Evolutionary conservation across 2,329 filamentous ascomycete species (phyloP).

Genomic region (Ophiostoma triangulosporum): DNA sequence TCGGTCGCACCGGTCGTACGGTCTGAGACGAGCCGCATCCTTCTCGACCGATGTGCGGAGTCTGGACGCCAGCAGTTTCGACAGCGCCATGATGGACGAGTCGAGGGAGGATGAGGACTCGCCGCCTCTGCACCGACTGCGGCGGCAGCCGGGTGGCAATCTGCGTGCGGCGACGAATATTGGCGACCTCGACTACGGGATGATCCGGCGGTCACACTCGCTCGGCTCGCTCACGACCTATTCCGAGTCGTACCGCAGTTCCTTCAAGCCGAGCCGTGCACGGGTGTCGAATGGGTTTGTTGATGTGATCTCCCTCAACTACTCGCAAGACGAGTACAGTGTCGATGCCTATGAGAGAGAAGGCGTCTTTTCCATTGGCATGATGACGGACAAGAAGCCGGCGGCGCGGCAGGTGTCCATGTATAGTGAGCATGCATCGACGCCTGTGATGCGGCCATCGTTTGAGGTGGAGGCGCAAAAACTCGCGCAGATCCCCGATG

Average conservation of each 20-base stretch:
- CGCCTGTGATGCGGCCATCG: conserved; percentile 53
- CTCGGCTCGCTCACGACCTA: conserved; percentile 47
- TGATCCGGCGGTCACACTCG: conserved; percentile 40
- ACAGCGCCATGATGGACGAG: conserved; percentile 35
- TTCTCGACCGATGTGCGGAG: conserved; percentile 46
- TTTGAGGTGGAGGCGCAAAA: conserved; percentile 83
- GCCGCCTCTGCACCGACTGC: conserved; percentile 47
- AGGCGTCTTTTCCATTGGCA: conserved; percentile 41
- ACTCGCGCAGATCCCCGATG: conserved; percentile 77
- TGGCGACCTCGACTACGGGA: conserved; percentile 40
- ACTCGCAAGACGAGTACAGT: conserved; percentile 9
- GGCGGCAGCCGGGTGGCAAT: conserved; percentile 63
- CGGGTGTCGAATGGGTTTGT: conserved; percentile 29
- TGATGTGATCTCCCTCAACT: conserved; percentile 26
- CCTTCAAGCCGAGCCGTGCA: conserved; percentile 32
- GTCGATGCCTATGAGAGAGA: conserved; percentile 23
- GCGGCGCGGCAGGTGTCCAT: conserved; percentile 37
- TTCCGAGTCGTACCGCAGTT: conserved; percentile 46
- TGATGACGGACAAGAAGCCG: conserved; percentile 36
- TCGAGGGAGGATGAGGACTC: conserved; percentile 33
- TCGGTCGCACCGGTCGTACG: conserved; percentile 35
- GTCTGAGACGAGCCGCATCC: conserved; percentile 44
- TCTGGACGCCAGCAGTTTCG: conserved; percentile 46
- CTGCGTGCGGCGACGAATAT: conserved; percentile 54
- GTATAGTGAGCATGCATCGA: conserved; percentile 49